These are phyloP conservation scores for Sesbania bispinosa DNA, from an alignment of 306 rosid species.

Conservation along the genomic window DNA sequence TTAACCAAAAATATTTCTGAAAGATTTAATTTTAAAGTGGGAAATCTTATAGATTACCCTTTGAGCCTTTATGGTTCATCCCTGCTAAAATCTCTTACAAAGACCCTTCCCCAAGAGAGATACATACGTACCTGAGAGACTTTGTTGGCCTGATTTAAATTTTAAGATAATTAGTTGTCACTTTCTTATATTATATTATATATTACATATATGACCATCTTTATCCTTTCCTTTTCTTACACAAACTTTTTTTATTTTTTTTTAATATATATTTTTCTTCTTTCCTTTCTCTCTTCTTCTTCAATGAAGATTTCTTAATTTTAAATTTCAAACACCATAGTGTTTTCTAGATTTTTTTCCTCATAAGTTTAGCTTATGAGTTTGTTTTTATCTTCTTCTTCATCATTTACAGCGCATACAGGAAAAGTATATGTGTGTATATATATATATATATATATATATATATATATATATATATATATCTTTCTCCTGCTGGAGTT, in stretches of 20 bases:
- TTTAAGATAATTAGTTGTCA: constrained; percentile 10
- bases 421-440: too few relatives aligned
- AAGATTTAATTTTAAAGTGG: neutral
- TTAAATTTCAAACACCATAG: constrained; percentile 12
- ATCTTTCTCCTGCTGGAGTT: constrained; percentile 23
- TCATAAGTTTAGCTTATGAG: constrained; percentile 26
- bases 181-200: constrained; percentile 24
- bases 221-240: constrained; percentile 29
- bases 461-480: too few relatives aligned
- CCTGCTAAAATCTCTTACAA: neutral
- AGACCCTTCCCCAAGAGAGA: neutral
- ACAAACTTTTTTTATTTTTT: neutral
- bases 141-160: constrained; percentile 17
- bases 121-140: constrained; percentile 22
- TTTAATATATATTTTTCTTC: constrained; percentile 8
- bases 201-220: constrained; percentile 14
- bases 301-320: constrained; percentile 6
- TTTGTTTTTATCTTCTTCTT: constrained; percentile 3
- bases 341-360: neutral
- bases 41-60: neutral
- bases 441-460: too few relatives aligned
- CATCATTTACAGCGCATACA: neutral
- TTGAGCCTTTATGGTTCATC: neutral
- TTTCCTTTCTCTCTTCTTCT: constrained; percentile 1
- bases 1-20: too few relatives aligned